Evolutionary conservation across 2,329 filamentous ascomycete genomes (phyloP).

Genomic region (Aspergillus clavatus): DNA sequence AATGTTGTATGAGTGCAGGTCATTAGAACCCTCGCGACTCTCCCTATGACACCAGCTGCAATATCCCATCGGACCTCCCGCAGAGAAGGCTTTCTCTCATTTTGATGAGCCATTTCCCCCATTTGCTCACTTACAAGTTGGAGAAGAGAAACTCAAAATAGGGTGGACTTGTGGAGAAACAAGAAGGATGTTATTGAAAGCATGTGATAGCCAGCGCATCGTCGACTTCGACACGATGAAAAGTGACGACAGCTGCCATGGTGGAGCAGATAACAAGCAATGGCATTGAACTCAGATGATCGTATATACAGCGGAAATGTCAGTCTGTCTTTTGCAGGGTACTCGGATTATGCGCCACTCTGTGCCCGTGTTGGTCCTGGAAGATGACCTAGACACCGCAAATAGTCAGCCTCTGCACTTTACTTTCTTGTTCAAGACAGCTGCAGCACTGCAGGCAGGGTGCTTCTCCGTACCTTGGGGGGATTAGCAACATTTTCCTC

Average conservation of each 20-base stretch:
- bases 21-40: too few relatives aligned
- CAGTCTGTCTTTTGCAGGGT: slow-evolving; percentile 16
- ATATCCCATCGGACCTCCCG: too few relatives aligned
- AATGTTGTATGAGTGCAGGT: too few relatives aligned
- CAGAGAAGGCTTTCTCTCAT: too few relatives aligned
- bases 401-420: not conserved
- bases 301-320: not conserved
- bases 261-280: too few relatives aligned
- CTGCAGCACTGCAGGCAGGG: too few relatives aligned
- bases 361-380: slow-evolving; percentile 25
- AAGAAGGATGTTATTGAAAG: not conserved
- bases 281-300: not conserved
- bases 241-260: not conserved
- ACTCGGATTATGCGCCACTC: slow-evolving; percentile 22
- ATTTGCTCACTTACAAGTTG: too few relatives aligned
- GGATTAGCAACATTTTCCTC: slow-evolving; percentile 22
- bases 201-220: not conserved
- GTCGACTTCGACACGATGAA: too few relatives aligned
- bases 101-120: too few relatives aligned
- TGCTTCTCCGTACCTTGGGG: slow-evolving; percentile 14
- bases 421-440: too few relatives aligned
- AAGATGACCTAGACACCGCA: slow-evolving; percentile 18
- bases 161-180: not conserved
- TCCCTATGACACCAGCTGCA: too few relatives aligned
- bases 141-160: not conserved